Base-by-base conservation (phyloP, 345 rosid species). In the Laguncularia racemosa region DNA sequence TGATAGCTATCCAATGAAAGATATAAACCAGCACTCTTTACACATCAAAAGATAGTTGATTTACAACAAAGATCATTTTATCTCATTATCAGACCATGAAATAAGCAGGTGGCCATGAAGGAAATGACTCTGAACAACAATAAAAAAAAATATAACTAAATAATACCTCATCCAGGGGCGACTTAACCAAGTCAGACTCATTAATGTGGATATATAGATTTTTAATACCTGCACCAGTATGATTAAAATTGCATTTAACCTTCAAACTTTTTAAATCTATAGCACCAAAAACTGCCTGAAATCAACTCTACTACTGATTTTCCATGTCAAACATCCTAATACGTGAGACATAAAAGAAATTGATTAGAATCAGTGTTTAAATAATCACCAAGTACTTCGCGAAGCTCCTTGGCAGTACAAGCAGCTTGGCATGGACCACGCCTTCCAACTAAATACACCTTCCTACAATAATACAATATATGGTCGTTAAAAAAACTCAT, bases 381-480 rank as follows among this genome's bases (percentile, higher is more conserved):
- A 26, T 18, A 66, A 63, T 55, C 71, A 90, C 97, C 95, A 55
- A 87, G 88, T 73, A 87, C 48, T 87, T 93, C 99, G 14, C 97
- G 86, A 6, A 93, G 86, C 78, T 93, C 99, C 77, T 89, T 93
- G 0, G 95, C 86, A 44, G 99, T 93, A 72, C 91, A 85, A 66
- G 99, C 97, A 59, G 99, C 95, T 75, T 89, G 99, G 72, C 79
- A 84, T 56, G 99, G 99, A 49, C 97, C 97, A 43, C 97, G 91
- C 76, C 99, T 82, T 66, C 97, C 97, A 45, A 86, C 77, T 55
- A 93, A 62, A 71, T 80, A 86, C 46, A 93, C 97, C 68, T 83
- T 93, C 81, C 99, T 93, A 75, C 58, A 70, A 57, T 57, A 18
- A 53, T 23, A 68, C 33, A 54, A 53, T 21, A 16, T 53, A 50